Conservation (phyloP, 192 early-diverging fungal species). For the Entrophospora sp. region DNA sequence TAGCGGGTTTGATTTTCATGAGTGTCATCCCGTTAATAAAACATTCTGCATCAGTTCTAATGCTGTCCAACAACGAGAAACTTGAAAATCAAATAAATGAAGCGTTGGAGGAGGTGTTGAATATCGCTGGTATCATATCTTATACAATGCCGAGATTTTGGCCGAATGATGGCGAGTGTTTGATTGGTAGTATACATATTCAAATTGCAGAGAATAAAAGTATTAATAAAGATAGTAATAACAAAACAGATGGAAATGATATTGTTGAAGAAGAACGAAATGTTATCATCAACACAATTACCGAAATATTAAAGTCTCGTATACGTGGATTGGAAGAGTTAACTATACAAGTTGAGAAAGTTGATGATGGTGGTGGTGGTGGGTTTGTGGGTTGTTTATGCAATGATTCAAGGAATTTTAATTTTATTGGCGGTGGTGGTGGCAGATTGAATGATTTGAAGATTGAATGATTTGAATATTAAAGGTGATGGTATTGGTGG, state of each 20-base stretch:
- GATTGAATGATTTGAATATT: too few species aligned
- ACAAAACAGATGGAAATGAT: too few species aligned
- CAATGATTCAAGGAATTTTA: slow-evolving; percentile 2
- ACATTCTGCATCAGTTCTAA: slow-evolving; percentile 49
- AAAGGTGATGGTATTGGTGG: too few species aligned
- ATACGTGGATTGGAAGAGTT: slow-evolving; percentile 43
- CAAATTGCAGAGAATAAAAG: slow-evolving; percentile 27
- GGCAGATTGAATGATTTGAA: too few species aligned
- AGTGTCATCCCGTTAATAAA: slow-evolving; percentile 79
- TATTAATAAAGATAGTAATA: too few species aligned
- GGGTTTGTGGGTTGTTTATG: slow-evolving; percentile 33
- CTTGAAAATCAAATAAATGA: slow-evolving; percentile 33
- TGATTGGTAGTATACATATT: slow-evolving; percentile 47
- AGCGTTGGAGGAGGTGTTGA: slow-evolving; percentile 35
- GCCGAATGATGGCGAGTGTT: slow-evolving; percentile 44
- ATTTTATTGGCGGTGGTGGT: background rate
- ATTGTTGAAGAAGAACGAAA: slow-evolving; percentile 18
- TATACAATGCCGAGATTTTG: slow-evolving; percentile 44
- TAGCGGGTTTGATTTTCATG: slow-evolving; percentile 78
- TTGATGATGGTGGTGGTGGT: slow-evolving; percentile 15
- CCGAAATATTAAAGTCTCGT: slow-evolving; percentile 31
- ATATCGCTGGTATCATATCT: slow-evolving; percentile 31
- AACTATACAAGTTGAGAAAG: slow-evolving; percentile 43
- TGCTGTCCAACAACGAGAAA: slow-evolving; percentile 38
- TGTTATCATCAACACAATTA: slow-evolving; percentile 18